phyloP scores from a whole-genome alignment of 2,329 filamentous ascomycete species.

The Cryphonectria naterciae region DNA sequence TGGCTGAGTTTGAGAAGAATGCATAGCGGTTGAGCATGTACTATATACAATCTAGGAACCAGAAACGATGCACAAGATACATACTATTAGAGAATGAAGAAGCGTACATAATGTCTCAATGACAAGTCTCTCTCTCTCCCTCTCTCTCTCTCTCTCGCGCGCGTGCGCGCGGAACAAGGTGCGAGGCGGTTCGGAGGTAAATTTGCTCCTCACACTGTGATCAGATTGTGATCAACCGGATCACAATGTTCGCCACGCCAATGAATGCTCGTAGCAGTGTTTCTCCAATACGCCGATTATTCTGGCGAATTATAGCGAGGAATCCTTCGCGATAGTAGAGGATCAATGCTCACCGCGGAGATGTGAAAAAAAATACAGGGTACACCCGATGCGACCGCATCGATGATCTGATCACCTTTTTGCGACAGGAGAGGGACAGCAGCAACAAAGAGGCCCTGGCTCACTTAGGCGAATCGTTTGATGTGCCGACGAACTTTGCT shows the following conservation, averaged over 20 bases:
- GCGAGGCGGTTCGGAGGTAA: not conserved
- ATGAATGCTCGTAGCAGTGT: not conserved
- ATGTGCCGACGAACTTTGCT: not conserved
- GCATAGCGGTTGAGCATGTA: not conserved
- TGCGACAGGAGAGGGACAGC: too few relatives aligned
- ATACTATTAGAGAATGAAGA: not conserved
- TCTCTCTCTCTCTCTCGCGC: too few relatives aligned
- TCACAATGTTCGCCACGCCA: not conserved
- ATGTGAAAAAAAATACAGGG: not conserved
- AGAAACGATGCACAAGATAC: not conserved
- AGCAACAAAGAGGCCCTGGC: not conserved
- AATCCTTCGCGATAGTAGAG: not conserved
- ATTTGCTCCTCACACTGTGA: not conserved
- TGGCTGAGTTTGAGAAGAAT: slow-evolving; percentile 30
- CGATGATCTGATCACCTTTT: not conserved
- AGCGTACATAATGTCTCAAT: not conserved
- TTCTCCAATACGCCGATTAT: not conserved
- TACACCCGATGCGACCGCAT: not conserved
- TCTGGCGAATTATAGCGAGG: not conserved
- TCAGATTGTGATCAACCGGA: not conserved
- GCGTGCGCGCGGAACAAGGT: not conserved
- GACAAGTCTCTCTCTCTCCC: too few relatives aligned
- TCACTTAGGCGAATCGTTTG: not conserved
- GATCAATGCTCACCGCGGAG: not conserved
- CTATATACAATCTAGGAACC: not conserved